Base-by-base conservation (phyloP, 306 rosid species). In the Sechiopsis laciniata region DNA sequence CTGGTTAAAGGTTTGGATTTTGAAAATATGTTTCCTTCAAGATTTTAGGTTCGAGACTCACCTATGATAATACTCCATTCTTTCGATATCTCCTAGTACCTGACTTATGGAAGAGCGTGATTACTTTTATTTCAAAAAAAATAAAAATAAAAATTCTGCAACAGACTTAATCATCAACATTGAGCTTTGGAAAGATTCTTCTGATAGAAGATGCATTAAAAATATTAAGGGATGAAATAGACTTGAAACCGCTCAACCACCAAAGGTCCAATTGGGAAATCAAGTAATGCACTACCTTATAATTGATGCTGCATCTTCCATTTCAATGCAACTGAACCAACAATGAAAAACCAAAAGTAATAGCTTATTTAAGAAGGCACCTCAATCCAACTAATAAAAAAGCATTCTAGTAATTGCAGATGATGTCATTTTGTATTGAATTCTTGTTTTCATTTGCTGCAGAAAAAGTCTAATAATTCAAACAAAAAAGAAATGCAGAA, bases 301-400 rank as follows among this genome's bases (percentile, higher is more conserved):
- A 20, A 50, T 10, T 68, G 73, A 46, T 68, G 40, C 37, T 48
- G 20, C 57, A 68, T 9, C 55, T 42, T 45, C 72, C 17, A 67
- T 67, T 67, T 45, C 73, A 46, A 46, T 20, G 21, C 56, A 21
- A 5, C 26, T 66, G 8, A 65, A 19, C 12, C 10, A 54, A 20
- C 35, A 67, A 45, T 19, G 12, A 45, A 60, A 45, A 12, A 11
- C 35, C 35, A 42, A 46, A 42, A 42, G 72, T 22, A 2, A 19
- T 12, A 21, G 21, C 73, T 68, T 68, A 24, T 48, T 22, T 21
- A 57, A 68, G 2, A 68, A 68, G 73, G 14, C 57, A 68, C 24
- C 73, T 48, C 7, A 37, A n/a, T 48, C 73, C 73, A 68, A 48
- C 42, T 46, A 13, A 21, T 68, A 20, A 19, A 68, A 7, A 7